Conservation (phyloP, 331 rosid species). For the Telfairia occidentalis region DNA sequence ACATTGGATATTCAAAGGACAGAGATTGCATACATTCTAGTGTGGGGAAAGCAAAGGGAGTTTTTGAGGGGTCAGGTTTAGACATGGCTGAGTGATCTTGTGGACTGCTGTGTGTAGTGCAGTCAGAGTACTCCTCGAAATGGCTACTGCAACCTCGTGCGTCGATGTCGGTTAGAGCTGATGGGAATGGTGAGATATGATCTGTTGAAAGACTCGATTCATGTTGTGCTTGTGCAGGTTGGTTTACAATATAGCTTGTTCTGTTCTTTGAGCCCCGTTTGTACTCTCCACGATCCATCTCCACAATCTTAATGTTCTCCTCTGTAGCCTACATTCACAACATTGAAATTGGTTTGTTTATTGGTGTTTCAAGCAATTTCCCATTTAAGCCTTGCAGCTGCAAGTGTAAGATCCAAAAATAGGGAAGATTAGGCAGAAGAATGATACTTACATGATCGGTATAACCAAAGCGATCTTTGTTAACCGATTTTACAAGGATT, state of each 20-base stretch:
- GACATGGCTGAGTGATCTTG: conserved; percentile 46
- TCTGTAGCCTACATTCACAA: conserved; percentile 40
- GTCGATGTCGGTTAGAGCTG: conserved; percentile 43
- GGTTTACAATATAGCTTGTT: conserved; percentile 21
- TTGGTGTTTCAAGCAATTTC: background rate
- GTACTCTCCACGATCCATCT: conserved; percentile 64
- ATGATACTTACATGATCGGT: conserved; percentile 38
- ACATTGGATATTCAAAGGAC: conserved; percentile 58
- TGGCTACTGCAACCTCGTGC: conserved; percentile 54
- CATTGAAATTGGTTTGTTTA: background rate
- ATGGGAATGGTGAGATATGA: conserved; percentile 48
- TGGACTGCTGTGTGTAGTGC: conserved; percentile 66
- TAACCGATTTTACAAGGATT: conserved; percentile 28
- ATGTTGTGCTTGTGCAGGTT: too few relatives aligned
- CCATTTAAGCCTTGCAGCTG: background rate
- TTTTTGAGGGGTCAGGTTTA: conserved; percentile 34
- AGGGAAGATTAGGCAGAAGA: background rate
- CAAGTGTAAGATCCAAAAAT: background rate
- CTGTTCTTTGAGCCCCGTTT: conserved; percentile 34
- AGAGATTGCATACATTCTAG: conserved; percentile 41
- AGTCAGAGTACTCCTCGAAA: conserved; percentile 52
- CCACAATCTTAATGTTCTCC: conserved; percentile 84
- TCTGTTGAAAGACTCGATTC: background rate
- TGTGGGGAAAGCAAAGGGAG: conserved; percentile 47
- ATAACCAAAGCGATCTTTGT: conserved; percentile 28